Base-by-base conservation (phyloP, 2,329 filamentous ascomycete genomes). In the Diaporthe helianthi region DNA sequence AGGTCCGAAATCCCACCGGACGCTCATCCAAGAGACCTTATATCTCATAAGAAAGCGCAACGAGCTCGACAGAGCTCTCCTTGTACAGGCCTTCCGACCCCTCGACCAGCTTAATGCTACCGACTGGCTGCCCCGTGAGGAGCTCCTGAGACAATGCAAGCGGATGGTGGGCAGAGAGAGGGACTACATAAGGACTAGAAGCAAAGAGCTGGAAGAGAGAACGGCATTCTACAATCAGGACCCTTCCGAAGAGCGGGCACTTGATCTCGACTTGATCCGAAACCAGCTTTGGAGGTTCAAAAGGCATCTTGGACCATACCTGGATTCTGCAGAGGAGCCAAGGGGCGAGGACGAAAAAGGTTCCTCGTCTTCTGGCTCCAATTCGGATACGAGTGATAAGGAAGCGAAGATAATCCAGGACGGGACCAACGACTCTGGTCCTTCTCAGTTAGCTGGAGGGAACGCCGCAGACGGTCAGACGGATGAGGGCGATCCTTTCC, bases 21-120 rank as follows among this genome's bases (percentile, higher is more conserved):
- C 22, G 8, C 53, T 74, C 15, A 63, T 31, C 7, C 70, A 66
- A 8, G 71, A 72, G 51, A 74, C 73, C 7, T 46, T 46, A 5
- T 69, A 53, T 12, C 47, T 76, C 17, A 75, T 76, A 15, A 33
- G 65, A 29, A 70, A 69, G 69, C 73, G 73, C 7, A 70, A 73
- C 24, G 51, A 63, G 29, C 64, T 77, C n/a, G 70, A 76, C 65
- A 69, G 41, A 31, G 26, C 69, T 12, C 38, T 76, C 13, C 64
- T 75, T 29, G 31, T 15, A 24, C 69, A 72, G 46, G 52, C 47
- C 26, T 26, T 68, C 24, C 73, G 72, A 29, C 46, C 44, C 26
- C 26, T 46, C 10, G 49, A 51, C 22, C 64, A 47, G n/a, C 41
- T 66, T 12, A 24, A 26, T 13, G n/a, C 44, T 7, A 38, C 66